Base-by-base conservation (phyloP, 202 grass and related monocot genomes). In the Eragrostis tef region DNA sequence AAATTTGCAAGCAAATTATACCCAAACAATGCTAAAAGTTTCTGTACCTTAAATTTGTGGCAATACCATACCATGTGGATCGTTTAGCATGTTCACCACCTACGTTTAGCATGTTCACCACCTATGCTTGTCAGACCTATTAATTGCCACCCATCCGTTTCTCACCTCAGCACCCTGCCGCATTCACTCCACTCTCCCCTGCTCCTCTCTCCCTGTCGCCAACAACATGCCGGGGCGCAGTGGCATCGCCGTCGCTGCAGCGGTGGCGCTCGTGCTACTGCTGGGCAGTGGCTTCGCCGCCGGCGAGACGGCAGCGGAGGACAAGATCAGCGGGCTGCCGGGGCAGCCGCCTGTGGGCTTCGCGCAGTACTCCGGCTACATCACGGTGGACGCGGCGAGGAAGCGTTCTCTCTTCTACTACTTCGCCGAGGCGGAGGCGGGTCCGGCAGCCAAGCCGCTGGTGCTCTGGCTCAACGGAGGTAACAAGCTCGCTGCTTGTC, bases 381-480 rank as follows among this genome's bases (percentile, higher is more conserved):
- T 98, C 10, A 70, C 86, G 12, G 90, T 98, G 65, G 90, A 94
- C 70, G 71, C 83, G 27, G 47, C 41, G 61, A 80, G 65, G 79
- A 86, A 87, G 27, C 62, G 92, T 73, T 89, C 90, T 31, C 90
- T 98, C 77, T 94, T 98, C 86, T 98, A 98, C 88, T 98, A 98
- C 80, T 98, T 98, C 70, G 88, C 82, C 12, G 95, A 98, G 85
- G 90, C 92, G 11, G 92, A 91, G 88, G 64, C 88, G 77, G 90
- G 94, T 84, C 86, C 95, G 27, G 71, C 87, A 29, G 57, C 90
- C 31, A 98, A 94, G 81, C 95, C 95, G 45, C 92, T 98, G 22
- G 92, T 98, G 57, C 92, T 98, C 85, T 98, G 95, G 95, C 75
- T 98, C 56, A 98, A 98, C 54, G 95, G 95, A 98, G 92, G 94